Percentiles rank a stretch among this genome's conserved stretches.
These are phyloP conservation scores for Dysphania ambrosioides DNA, from an alignment of 148 eudicot species.

Conservation along the genomic window DNA sequence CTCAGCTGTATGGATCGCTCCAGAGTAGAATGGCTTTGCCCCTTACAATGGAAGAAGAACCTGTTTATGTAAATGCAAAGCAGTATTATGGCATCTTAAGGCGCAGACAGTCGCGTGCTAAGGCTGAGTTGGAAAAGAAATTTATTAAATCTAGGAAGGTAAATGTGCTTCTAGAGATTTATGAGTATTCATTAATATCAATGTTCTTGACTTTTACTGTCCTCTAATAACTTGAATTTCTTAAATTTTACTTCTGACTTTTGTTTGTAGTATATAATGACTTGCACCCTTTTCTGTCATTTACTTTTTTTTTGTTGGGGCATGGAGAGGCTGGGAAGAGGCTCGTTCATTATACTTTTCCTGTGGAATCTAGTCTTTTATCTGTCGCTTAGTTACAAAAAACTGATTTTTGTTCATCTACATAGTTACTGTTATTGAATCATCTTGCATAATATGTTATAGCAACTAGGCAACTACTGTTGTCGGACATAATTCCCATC, in stretches of 20 bases:
- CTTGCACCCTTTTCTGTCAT: neutral
- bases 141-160: conserved; percentile 56
- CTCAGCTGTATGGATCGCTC: conserved; percentile 51
- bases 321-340: neutral
- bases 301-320: neutral
- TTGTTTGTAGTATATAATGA: neutral
- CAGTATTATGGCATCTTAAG: conserved; percentile 80
- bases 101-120: conserved; percentile 72
- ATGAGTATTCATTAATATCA: neutral
- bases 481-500: neutral
- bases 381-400: neutral
- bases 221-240: no score
- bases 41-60: conserved; percentile 72
- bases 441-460: neutral
- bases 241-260: neutral
- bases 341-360: neutral
- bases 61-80: conserved; percentile 75
- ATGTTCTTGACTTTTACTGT: neutral
- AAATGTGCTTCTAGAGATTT: neutral
- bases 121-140: conserved; percentile 73
- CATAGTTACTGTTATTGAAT: neutral
- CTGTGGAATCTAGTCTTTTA: neutral
- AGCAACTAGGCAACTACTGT: neutral
- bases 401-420: neutral
- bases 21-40: conserved; percentile 61